Evolutionary conservation across 1,284 basidiomycete genomes (phyloP).

Genomic region (Stygiomarasmius scandens): DNA sequence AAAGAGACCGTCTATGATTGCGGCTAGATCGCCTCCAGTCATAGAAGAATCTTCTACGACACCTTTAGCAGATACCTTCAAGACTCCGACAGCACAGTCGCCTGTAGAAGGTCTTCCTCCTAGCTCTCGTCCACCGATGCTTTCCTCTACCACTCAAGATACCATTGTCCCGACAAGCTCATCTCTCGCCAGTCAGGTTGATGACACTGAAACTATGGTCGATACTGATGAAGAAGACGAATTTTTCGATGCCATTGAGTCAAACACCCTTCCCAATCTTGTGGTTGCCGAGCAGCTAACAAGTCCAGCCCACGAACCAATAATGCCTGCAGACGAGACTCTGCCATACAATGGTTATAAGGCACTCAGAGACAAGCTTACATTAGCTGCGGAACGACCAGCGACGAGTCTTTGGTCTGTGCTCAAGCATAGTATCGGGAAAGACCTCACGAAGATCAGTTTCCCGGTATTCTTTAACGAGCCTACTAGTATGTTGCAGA

Average conservation of each 20-base stretch:
- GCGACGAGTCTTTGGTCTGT: conserved; percentile 95
- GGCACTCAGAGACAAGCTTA: conserved; percentile 65
- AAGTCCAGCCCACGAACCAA: conserved; percentile 30
- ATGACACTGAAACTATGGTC: conserved; percentile 41
- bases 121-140: conserved; percentile 1
- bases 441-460: conserved; percentile 94
- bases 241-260: conserved; percentile 97
- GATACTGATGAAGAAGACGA: conserved; percentile 93
- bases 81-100: background rate
- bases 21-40: background rate
- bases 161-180: conserved; percentile 14
- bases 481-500: conserved; percentile 92
- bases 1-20: conserved; percentile 26
- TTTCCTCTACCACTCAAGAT: conserved; percentile 12
- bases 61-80: background rate
- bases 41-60: background rate
- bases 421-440: conserved; percentile 95
- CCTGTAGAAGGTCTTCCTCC: background rate
- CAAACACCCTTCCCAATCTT: conserved; percentile 76
- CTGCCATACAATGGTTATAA: conserved; percentile 71
- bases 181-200: conserved; percentile 12
- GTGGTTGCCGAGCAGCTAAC: conserved; percentile 66
- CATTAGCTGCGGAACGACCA: conserved; percentile 84
- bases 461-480: conserved; percentile 98
- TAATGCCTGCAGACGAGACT: conserved; percentile 21